Evolutionary conservation across 306 rosid species (phyloP).

Genomic region (Begonia peltatifolia): DNA sequence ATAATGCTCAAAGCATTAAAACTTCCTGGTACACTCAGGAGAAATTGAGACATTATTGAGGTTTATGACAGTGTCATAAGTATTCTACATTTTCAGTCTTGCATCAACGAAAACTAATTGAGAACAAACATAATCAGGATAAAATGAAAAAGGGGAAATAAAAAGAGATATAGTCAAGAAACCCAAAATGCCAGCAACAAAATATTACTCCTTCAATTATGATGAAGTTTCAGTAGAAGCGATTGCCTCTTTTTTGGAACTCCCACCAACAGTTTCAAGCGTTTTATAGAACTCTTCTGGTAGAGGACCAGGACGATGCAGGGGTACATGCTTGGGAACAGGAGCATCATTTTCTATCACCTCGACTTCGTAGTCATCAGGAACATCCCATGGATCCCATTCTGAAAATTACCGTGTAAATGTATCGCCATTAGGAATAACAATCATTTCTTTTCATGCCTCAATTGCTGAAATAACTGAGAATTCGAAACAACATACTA

Average conservation of each 20-base stretch:
- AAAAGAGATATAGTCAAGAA: constrained; percentile 11
- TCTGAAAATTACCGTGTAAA: constrained; percentile 38
- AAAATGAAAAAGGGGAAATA: constrained; percentile 6
- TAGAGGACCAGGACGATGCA: constrained; percentile 74
- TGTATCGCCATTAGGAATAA: constrained; percentile 1
- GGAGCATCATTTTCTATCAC: constrained; percentile 82
- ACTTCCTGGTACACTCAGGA: no score
- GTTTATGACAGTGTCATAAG: constrained; percentile 4
- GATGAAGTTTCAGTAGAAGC: constrained; percentile 18
- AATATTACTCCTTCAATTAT: constrained; percentile 27
- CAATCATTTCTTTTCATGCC: no score
- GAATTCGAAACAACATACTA: no score
- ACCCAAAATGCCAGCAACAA: constrained; percentile 15
- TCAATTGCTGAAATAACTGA: no score
- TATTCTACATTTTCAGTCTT: constrained; percentile 3
- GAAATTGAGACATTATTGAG: constrained; percentile 15
- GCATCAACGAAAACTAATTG: constrained; percentile 10
- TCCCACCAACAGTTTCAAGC: constrained; percentile 22
- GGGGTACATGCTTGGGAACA: constrained; percentile 73
- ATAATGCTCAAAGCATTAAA: no score
- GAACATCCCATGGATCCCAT: constrained; percentile 92
- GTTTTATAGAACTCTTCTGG: constrained; percentile 57
- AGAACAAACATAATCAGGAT: constrained; percentile 11
- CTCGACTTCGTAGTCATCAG: constrained; percentile 73
- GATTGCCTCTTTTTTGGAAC: constrained; percentile 20